These are phyloP conservation scores for Lachnellula arida DNA, from an alignment of 2,329 filamentous ascomycete species.

Conservation along the genomic window DNA sequence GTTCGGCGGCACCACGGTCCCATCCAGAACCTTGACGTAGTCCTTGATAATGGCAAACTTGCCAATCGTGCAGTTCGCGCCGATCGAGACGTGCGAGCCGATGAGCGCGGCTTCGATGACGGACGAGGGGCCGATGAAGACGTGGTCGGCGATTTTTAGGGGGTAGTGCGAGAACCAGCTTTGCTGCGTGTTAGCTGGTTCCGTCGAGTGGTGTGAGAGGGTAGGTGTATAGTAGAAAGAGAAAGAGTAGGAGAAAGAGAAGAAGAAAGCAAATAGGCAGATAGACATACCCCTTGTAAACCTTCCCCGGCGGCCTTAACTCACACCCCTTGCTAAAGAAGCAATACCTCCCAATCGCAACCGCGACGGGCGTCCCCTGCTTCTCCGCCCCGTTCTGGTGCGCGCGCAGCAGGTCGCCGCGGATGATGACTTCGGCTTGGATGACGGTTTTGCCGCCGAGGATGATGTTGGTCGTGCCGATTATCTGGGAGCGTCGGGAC, in stretches of 20 bases:
- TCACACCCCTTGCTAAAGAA: conserved; percentile 77
- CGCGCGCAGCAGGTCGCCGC: conserved; percentile 74
- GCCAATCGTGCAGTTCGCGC: conserved; percentile 69
- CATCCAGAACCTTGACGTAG: conserved; percentile 82
- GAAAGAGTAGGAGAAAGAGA: no score
- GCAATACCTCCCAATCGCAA: conserved; percentile 87
- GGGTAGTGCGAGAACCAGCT: conserved; percentile 74
- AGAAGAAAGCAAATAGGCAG: no score
- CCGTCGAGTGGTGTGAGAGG: no score
- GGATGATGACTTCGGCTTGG: conserved; percentile 89
- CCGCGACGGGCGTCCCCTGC: conserved; percentile 46
- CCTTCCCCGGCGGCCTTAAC: conserved; percentile 75
- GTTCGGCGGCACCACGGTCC: conserved; percentile 74
- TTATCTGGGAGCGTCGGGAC: conserved; percentile 82
- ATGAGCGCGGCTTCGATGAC: conserved; percentile 81
- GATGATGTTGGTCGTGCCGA: conserved; percentile 96
- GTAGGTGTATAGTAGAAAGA: not conserved
- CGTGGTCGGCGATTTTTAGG: conserved; percentile 89
- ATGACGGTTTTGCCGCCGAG: conserved; percentile 95
- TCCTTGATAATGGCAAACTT: conserved; percentile 92
- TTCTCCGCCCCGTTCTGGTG: conserved; percentile 38
- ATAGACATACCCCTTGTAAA: conserved; percentile 62
- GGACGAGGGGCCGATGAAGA: conserved; percentile 73
- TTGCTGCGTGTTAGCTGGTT: no score
- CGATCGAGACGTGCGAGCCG: conserved; percentile 82